Evolutionary conservation across 176 grass and related monocot species (phyloP).

Genomic region (maize (Zea mays)): DNA sequence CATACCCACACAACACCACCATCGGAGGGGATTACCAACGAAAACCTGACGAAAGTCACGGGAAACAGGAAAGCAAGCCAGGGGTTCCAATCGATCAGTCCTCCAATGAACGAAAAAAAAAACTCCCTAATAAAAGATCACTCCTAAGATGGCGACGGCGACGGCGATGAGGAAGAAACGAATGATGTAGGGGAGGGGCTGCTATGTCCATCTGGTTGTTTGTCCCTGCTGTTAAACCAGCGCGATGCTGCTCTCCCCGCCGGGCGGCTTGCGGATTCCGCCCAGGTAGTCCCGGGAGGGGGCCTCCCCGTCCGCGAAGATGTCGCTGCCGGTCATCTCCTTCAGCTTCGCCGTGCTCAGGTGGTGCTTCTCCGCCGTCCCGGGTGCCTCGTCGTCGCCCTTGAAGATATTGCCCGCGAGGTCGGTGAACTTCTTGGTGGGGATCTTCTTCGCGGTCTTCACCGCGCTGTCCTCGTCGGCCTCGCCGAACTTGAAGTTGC

Average conservation of each 20-base stretch:
- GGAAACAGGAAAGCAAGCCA: slow-evolving; percentile 51
- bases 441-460: slow-evolving; percentile 88
- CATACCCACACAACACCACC: slow-evolving; percentile 55
- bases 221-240: slow-evolving; percentile 54
- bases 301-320: slow-evolving; percentile 76
- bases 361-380: slow-evolving; percentile 63
- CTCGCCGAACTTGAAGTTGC: slow-evolving; percentile 70
- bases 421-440: slow-evolving; percentile 67
- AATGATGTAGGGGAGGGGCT: slow-evolving; percentile 45
- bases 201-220: slow-evolving; percentile 50
- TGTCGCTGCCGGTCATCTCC: slow-evolving; percentile 88
- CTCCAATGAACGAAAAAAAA: slow-evolving; percentile 39
- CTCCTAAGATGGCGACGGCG: slow-evolving; percentile 44
- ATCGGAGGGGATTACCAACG: slow-evolving; percentile 46
- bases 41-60: slow-evolving; percentile 38
- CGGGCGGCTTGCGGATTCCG: slow-evolving; percentile 90
- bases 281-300: slow-evolving; percentile 69
- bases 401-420: slow-evolving; percentile 94
- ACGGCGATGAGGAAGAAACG: slow-evolving; percentile 26
- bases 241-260: slow-evolving; percentile 92
- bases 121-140: slow-evolving; percentile 39
- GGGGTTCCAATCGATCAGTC: slow-evolving; percentile 56
- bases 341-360: slow-evolving; percentile 84
- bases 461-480: slow-evolving; percentile 53
- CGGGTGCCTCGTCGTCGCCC: slow-evolving; percentile 31